These are phyloP conservation scores for Cladophialophora bantiana DNA, from an alignment of 2,329 filamentous ascomycete genomes.

Conservation along the genomic window DNA sequence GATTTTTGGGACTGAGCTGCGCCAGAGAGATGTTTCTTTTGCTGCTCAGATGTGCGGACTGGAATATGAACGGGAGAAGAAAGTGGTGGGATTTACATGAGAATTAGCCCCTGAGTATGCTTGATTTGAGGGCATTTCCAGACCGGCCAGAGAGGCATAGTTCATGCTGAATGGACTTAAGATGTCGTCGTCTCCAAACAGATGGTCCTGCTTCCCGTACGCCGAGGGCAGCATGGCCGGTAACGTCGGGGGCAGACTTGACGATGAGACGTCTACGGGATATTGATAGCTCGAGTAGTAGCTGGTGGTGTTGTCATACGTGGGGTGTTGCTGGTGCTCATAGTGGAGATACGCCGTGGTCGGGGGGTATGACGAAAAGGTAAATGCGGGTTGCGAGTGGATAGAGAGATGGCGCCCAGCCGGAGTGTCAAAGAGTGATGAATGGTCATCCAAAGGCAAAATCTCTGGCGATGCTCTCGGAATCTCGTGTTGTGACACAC, in stretches of 20 bases:
- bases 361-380: slow-evolving; percentile 36
- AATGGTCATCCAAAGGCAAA: slow-evolving; percentile 38
- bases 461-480: slow-evolving; percentile 39
- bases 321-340: slow-evolving; percentile 37
- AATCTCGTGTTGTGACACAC: slow-evolving; percentile 31
- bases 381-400: slow-evolving; percentile 34
- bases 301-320: slow-evolving; percentile 46
- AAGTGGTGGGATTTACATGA: slow-evolving; percentile 52
- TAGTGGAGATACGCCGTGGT: slow-evolving; percentile 39
- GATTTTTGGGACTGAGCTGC: slow-evolving; percentile 23
- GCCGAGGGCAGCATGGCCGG: slow-evolving; percentile 52
- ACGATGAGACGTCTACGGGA: slow-evolving; percentile 50
- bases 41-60: slow-evolving; percentile 35
- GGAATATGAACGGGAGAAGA: slow-evolving; percentile 38
- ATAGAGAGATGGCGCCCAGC: slow-evolving; percentile 33
- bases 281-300: slow-evolving; percentile 45
- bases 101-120: slow-evolving; percentile 48
- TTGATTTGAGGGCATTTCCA: slow-evolving; percentile 56
- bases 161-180: slow-evolving; percentile 67
- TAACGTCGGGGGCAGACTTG: slow-evolving; percentile 51
- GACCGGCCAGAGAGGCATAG: slow-evolving; percentile 65
- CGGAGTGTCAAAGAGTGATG: slow-evolving; percentile 35
- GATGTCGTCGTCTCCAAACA: slow-evolving; percentile 61
- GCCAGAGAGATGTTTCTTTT: slow-evolving; percentile 22
- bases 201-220: slow-evolving; percentile 59